Evolutionary conservation across 768 basidiomycete species (phyloP).

Genomic region (button mushroom (Agaricus bisporus)): DNA sequence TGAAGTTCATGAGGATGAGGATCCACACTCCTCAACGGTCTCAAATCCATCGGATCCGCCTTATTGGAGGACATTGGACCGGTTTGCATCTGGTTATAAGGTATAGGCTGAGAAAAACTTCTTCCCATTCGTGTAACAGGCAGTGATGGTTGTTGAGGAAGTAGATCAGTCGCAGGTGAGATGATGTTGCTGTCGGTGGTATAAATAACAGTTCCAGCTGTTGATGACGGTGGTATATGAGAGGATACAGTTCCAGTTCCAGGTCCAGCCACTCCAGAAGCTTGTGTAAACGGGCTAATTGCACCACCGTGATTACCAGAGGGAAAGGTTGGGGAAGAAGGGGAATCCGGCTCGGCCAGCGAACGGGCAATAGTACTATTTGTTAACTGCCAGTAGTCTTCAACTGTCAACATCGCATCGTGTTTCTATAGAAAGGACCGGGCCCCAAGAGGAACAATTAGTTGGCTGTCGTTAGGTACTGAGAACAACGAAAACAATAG

Average conservation of each 20-base stretch:
- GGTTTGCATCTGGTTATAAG: slow-evolving; percentile 6
- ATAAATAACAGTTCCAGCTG: slow-evolving; percentile 3
- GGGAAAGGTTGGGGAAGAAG: not conserved
- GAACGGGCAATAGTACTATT: slow-evolving; percentile 31
- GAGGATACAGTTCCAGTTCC: not conserved
- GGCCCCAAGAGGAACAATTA: slow-evolving; percentile 14
- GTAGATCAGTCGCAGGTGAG: not conserved
- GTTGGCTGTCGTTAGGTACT: not conserved
- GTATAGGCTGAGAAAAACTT: slow-evolving; percentile 3
- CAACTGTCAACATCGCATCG: slow-evolving; percentile 39
- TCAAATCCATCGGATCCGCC: not conserved
- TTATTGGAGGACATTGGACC: not conserved
- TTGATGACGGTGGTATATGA: not conserved
- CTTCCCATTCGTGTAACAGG: slow-evolving; percentile 6
- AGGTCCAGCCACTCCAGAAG: not conserved
- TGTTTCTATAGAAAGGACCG: slow-evolving; percentile 27
- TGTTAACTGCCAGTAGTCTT: slow-evolving; percentile 38
- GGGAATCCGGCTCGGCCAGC: slow-evolving; percentile 21
- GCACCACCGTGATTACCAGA: not conserved
- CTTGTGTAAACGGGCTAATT: not conserved
- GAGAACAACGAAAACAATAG: slow-evolving; percentile 14
- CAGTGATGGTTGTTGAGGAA: not conserved
- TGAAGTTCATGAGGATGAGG: too few relatives aligned
- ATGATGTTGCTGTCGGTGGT: not conserved
- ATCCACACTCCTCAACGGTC: slow-evolving; percentile 6